Conservation (phyloP, 495 filamentous ascomycete genomes). For the Friedmanniomyces simplex region DNA sequence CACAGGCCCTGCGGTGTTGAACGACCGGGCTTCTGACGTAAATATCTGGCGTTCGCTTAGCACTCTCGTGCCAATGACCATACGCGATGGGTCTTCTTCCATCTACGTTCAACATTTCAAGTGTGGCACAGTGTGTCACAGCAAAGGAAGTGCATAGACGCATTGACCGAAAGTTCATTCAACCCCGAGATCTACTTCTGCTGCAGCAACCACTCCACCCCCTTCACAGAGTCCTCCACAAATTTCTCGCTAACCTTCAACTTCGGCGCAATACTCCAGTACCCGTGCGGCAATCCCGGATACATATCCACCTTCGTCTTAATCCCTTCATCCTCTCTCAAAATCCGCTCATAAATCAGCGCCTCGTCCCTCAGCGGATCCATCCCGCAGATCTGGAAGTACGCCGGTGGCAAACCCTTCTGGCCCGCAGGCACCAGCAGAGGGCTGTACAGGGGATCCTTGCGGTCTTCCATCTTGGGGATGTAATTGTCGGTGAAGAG, state of each 20-base stretch:
- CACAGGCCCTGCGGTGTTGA: no score
- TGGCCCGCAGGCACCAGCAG: slow-evolving; percentile 16
- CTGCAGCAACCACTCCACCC: slow-evolving; percentile 23
- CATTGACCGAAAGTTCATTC: no score
- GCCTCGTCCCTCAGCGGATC: slow-evolving; percentile 31
- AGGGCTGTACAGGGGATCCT: slow-evolving; percentile 10
- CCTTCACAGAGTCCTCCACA: slow-evolving; percentile 23
- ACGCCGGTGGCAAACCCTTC: slow-evolving; percentile 29
- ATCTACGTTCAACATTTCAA: no score
- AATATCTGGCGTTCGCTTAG: no score
- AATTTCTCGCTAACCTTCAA: slow-evolving; percentile 15
- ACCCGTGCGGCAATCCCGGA: slow-evolving; percentile 37
- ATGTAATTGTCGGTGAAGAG: slow-evolving; percentile 17
- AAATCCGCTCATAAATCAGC: slow-evolving; percentile 24
- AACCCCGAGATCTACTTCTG: slow-evolving; percentile 6
- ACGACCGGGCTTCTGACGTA: no score
- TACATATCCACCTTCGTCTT: slow-evolving; percentile 35
- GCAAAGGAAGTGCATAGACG: no score
- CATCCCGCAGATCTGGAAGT: slow-evolving; percentile 33
- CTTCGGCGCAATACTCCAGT: slow-evolving; percentile 27
- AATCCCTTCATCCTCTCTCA: slow-evolving; percentile 28
- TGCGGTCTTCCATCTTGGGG: slow-evolving; percentile 4
- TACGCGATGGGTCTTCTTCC: no score
- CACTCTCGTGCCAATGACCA: no score
- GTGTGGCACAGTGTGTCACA: no score